These are phyloP conservation scores for Jatropha podagrica DNA, from an alignment of 441 rosid genomes.

Conservation along the genomic window DNA sequence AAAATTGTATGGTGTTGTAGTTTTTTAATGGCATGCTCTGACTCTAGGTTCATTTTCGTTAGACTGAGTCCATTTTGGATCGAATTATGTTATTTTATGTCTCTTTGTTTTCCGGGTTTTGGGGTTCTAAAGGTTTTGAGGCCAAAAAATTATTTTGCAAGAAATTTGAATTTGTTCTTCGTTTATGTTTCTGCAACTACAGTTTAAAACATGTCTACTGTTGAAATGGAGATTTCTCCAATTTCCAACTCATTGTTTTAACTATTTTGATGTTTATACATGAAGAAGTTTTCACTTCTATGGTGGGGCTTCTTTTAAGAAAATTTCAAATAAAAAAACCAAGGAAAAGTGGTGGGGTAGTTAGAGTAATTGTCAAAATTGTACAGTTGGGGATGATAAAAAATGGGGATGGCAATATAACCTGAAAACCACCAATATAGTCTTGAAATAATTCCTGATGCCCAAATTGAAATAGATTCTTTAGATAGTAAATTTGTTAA, in stretches of 20 bases:
- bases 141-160: conserved; percentile 32
- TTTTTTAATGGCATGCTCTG: not conserved
- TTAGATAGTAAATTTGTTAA: not conserved
- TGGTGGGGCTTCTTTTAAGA: conserved; percentile 15
- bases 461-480: not conserved
- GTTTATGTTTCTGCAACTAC: conserved; percentile 64
- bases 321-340: not conserved
- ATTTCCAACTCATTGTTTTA: conserved; percentile 49
- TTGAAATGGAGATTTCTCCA: conserved; percentile 75
- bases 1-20: not conserved
- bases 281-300: conserved; percentile 40
- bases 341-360: not conserved
- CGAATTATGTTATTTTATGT: conserved; percentile 31
- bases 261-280: conserved; percentile 52
- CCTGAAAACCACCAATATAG: not conserved
- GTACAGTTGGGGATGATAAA: not conserved
- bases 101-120: conserved; percentile 39
- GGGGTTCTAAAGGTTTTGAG: conserved; percentile 29
- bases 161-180: conserved; percentile 48
- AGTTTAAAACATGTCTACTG: conserved; percentile 60
- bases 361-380: not conserved
- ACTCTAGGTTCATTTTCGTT: not conserved
- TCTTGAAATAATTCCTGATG: not conserved
- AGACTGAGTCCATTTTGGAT: conserved; percentile 25
- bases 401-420: not conserved